Evolutionary conservation across 2,329 filamentous ascomycete species (phyloP).

Genomic region (Pezicula neosporulosa): DNA sequence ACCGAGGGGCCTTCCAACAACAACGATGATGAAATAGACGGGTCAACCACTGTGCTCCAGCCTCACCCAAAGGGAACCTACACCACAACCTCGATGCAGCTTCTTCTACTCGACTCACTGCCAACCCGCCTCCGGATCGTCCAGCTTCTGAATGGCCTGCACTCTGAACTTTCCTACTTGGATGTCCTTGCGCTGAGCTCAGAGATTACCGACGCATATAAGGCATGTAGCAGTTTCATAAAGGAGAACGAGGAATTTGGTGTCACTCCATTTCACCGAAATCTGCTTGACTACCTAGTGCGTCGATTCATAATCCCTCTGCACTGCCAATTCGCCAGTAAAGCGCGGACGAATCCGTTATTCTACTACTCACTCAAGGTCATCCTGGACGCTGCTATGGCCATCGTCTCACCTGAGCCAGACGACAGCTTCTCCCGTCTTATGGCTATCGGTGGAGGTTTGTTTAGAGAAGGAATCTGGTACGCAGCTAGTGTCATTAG

Average conservation of each 20-base stretch:
- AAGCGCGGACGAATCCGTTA: constrained; percentile 36
- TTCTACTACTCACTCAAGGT: constrained; percentile 45
- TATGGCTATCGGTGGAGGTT: constrained; percentile 33
- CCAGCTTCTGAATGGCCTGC: constrained; percentile 38
- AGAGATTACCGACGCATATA: constrained; percentile 33
- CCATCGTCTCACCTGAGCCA: constrained; percentile 5
- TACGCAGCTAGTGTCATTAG: constrained; percentile 33
- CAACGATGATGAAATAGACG: constrained; percentile 43
- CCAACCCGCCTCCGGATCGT: constrained; percentile 36
- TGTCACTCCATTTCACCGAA: constrained; percentile 38
- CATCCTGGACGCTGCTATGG: constrained; percentile 37
- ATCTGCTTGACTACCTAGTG: constrained; percentile 45
- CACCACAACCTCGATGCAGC: constrained; percentile 35
- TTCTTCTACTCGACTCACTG: constrained; percentile 38
- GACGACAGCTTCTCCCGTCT: constrained; percentile 34
- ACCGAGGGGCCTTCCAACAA: constrained; percentile 43
- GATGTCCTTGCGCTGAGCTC: constrained; percentile 42
- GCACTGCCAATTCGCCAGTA: constrained; percentile 42
- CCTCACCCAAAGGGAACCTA: constrained; percentile 32
- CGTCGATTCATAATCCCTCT: constrained; percentile 51
- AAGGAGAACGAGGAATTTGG: constrained; percentile 11
- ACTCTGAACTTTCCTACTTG: constrained; percentile 36
- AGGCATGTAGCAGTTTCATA: constrained; percentile 13
- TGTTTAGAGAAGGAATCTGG: constrained; percentile 33
- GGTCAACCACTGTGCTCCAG: constrained; percentile 10